Evolutionary conservation across 1,139 yeast genomes (phyloP), one percentile per base, ranked within the genome.

Genomic region (Suhomyces choctaworum): DNA sequence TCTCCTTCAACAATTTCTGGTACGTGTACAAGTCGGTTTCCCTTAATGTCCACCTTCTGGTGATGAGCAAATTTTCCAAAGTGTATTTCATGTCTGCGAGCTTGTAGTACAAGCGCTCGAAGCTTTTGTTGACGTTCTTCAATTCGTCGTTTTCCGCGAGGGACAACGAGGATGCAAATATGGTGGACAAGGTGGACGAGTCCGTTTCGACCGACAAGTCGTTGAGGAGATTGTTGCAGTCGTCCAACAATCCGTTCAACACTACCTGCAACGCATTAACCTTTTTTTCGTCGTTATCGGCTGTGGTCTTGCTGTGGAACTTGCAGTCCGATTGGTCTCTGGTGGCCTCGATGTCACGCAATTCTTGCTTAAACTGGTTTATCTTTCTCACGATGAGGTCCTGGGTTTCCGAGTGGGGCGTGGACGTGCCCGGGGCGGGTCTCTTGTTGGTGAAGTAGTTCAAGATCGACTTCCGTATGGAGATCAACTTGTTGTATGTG

Each of bases 21-120:
- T 85, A 90, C 36, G 75, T 73, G 62, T 85, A 92, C 47, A 92
- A 70, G 61, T 92, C 98, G 0, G 97, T 92, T 54, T 89, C 96
- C 54, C 98, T 78, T 62, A 92, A 70, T 2, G 97, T 90, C 98
- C 98, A 92, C 58, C 97, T 78, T 62, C 96, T 81, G 3, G 98
- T 92, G 22, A 92, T 78, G 46, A 89, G 70, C 47, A 92, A 66
- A 48, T 86, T 87, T 50, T 87, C 96, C 44, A 92, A 69, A 14
- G 81, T 82, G 16, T 78, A 70, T 58, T 88, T 87, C 48, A 88
- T 70, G 29, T 74, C 78, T 23, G 78, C 66, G 46, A 92, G 67
- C 44, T 60, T 57, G 24, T 54, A 48, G 48, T 67, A 69, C 16
- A 70, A 48, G 12, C 34, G 33, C 31, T 51, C 50, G 28, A 63